Conservation (phyloP, 768 basidiomycete genomes). For the Scleroderma bovista region DNA sequence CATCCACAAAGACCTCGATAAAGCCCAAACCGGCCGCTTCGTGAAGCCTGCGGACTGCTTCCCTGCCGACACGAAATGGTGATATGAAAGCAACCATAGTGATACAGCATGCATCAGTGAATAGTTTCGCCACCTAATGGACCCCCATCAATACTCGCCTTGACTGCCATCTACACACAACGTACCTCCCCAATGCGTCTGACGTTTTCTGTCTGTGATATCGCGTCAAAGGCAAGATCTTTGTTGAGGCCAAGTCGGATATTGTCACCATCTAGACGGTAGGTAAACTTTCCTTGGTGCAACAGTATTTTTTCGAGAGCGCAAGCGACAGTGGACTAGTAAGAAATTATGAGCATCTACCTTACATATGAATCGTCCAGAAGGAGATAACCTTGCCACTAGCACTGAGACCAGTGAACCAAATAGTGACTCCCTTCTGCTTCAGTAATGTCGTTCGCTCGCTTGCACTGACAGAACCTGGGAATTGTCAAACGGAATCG, state of each 20-base stretch:
- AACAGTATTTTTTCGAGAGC: constrained; percentile 95
- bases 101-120: constrained; percentile 82
- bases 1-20: constrained; percentile 93
- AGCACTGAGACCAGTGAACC: constrained; percentile 94
- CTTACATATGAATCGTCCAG: no score
- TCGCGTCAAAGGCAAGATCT: constrained; percentile 91
- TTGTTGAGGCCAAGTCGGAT: constrained; percentile 95
- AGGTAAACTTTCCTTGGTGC: constrained; percentile 77
- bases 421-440: constrained; percentile 88
- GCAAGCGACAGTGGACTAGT: constrained; percentile 94
- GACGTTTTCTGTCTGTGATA: constrained; percentile 91
- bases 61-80: constrained; percentile 85
- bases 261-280: constrained; percentile 95
- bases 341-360: no score
- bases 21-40: constrained; percentile 69
- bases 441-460: constrained; percentile 66
- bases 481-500: background rate
- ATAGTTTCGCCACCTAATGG: constrained; percentile 83
- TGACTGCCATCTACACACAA: background rate
- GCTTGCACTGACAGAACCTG: constrained; percentile 63
- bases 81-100: constrained; percentile 97
- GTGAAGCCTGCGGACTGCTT: constrained; percentile 78
- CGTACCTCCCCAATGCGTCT: constrained; percentile 91
- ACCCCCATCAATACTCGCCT: background rate
- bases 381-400: constrained; percentile 71